Evolutionary conservation across 2,329 filamentous ascomycete genomes (phyloP), one percentile per base, ranked within the genome.

Genomic region (Ceratocystis destructans): DNA sequence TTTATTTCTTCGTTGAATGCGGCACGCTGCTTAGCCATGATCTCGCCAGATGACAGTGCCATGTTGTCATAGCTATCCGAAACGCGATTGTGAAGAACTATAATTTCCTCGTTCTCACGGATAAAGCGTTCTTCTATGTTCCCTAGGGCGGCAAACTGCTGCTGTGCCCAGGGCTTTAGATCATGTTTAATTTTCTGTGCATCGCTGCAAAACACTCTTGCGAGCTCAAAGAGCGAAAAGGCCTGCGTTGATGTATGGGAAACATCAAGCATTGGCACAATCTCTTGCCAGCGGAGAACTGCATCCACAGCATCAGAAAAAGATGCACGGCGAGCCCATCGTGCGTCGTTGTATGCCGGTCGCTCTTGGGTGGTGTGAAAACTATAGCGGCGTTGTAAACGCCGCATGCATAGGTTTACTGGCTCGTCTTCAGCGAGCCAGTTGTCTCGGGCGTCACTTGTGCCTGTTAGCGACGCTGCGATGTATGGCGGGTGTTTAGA

Each of bases 231-330:
- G 48, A 69, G 61, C 50, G 44, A 69, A 5, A 50, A 61, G 4
- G 48, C 53, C 55, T 68, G 64, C 5, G 48, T 25, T 20, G 64
- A 66, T 17, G 62, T 53, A 12, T 65, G 67, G n/a, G 64, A 31
- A 10, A 67, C 65, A 20, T 79, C 77, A 37, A 70, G 69, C 1
- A 80, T 68, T 65, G 77, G 76, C 3, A 78, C 74, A 31, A 87
- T 74, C 61, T 83, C 80, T 4, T 82, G 77, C 87, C 88, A 91
- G 17, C 76, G 78, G 1, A 91, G 76, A 6, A 92, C 76, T n/a
- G 85, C 87, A 68, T 90, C 87, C 75, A 89, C 87, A 1, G 87
- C 88, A 57, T 87, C 81, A 67, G 86, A 85, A 73, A 92, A 92
- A 3, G 88, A 91, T 69, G 92, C 79, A 55, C 87, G 83, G 1